Percentiles rank a stretch among this genome's conserved stretches.
phyloP scores from a whole-genome alignment of 2,329 filamentous ascomycete genomes.

The Scortechinia acanthostroma region DNA sequence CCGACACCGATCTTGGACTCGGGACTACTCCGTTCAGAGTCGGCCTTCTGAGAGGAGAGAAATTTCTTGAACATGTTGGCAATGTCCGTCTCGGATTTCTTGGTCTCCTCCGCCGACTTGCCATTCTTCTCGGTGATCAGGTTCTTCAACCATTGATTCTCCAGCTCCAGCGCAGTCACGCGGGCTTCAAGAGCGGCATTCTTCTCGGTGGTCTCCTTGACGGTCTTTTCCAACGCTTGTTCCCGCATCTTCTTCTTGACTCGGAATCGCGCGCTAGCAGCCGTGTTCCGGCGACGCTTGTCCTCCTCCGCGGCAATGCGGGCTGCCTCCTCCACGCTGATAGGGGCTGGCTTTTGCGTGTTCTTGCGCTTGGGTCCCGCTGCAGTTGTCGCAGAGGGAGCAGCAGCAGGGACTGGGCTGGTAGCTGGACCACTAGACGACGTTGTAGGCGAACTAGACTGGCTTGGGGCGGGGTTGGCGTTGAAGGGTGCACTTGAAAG shows the following conservation, averaged over 20 bases:
- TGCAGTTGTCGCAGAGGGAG: not conserved
- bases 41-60: not conserved
- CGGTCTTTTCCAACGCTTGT: slow-evolving; percentile 48
- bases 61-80: slow-evolving; percentile 1
- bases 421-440: not conserved
- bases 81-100: not conserved
- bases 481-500: no score
- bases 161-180: slow-evolving; percentile 46
- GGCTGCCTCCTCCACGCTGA: not conserved
- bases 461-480: not conserved
- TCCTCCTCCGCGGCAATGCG: slow-evolving; percentile 32
- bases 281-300: slow-evolving; percentile 61
- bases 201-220: slow-evolving; percentile 56
- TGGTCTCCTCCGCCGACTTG: not conserved
- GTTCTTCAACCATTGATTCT: slow-evolving; percentile 54
- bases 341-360: not conserved
- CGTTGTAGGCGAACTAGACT: not conserved
- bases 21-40: not conserved
- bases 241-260: slow-evolving; percentile 67
- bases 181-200: slow-evolving; percentile 46
- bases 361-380: not conserved
- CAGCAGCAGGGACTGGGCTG: not conserved
- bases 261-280: slow-evolving; percentile 59
- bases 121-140: slow-evolving; percentile 43
- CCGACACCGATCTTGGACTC: no score